Evolutionary conservation across 768 basidiomycete genomes (phyloP).

Genomic region (Dioszegia hungarica): DNA sequence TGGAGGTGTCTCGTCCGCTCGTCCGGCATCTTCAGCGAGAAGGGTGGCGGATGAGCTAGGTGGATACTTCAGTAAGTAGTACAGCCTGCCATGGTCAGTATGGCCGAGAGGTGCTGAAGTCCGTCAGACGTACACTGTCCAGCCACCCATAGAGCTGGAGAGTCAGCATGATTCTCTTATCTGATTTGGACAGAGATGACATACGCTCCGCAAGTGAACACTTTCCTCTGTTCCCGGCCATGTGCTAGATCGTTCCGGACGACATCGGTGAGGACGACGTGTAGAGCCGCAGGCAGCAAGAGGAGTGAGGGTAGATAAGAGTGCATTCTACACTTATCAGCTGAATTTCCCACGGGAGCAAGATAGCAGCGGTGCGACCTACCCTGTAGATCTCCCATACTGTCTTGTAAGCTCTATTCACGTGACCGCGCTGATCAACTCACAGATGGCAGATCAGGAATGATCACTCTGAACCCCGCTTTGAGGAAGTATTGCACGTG

Average conservation of each 20-base stretch:
- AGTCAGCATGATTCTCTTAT: constrained; percentile 6
- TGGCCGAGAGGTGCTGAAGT: neutral
- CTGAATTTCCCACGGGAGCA: neutral
- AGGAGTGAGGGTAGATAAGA: constrained; percentile 41
- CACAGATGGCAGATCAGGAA: constrained; percentile 50
- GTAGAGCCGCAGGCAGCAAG: constrained; percentile 42
- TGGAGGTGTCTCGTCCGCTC: constrained; percentile 17
- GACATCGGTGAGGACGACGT: constrained; percentile 46
- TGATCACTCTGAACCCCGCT: constrained; percentile 49
- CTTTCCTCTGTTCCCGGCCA: constrained; percentile 43
- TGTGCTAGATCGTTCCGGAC: constrained; percentile 33
- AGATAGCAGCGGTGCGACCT: neutral
- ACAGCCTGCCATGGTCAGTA: constrained; percentile 24
- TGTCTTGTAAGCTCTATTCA: constrained; percentile 8
- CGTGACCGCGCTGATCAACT: constrained; percentile 9
- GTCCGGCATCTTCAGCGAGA: constrained; percentile 11
- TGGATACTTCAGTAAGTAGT: constrained; percentile 44
- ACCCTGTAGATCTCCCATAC: constrained; percentile 49
- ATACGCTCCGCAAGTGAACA: constrained; percentile 47
- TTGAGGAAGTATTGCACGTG: constrained; percentile 45
- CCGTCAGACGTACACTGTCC: constrained; percentile 47
- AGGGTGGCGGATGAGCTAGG: constrained; percentile 16
- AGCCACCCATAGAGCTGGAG: constrained; percentile 46
- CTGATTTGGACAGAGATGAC: neutral
- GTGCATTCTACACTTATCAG: constrained; percentile 32